Conservation (phyloP, 2,329 filamentous ascomycete species). For the Phyllosticta citrichinensis region DNA sequence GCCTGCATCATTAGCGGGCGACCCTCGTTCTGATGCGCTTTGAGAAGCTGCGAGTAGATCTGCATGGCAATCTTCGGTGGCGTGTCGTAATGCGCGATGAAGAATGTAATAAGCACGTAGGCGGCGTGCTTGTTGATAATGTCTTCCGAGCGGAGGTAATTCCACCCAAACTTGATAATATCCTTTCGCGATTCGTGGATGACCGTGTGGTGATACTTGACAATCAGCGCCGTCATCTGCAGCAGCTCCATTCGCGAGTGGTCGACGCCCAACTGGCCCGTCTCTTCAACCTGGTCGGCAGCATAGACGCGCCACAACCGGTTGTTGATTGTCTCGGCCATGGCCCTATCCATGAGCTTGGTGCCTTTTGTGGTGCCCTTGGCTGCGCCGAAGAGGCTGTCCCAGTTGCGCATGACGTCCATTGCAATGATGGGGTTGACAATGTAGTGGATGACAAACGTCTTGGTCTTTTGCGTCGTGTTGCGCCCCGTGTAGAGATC, state of each 20-base stretch:
- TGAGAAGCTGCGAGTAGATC: constrained; percentile 83
- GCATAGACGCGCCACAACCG: constrained; percentile 67
- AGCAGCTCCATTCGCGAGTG: constrained; percentile 93
- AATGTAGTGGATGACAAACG: constrained; percentile 82
- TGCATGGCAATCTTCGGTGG: constrained; percentile 92
- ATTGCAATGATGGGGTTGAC: constrained; percentile 95
- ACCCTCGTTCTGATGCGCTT: constrained; percentile 91
- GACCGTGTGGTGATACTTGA: constrained; percentile 86
- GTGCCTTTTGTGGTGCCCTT: constrained; percentile 49
- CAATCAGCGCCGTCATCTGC: constrained; percentile 85
- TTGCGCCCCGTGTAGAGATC: constrained; percentile 74
- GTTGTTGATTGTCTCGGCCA: constrained; percentile 83
- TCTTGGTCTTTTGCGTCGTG: constrained; percentile 80
- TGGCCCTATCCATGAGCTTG: constrained; percentile 70
- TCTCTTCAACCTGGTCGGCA: constrained; percentile 66
- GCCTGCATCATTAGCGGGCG: constrained; percentile 87
- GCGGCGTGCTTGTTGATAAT: constrained; percentile 98
- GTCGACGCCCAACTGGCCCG: constrained; percentile 75
- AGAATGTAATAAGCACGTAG: constrained; percentile 94
- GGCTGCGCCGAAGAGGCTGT: constrained; percentile 47
- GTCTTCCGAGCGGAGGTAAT: constrained; percentile 95
- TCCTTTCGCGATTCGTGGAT: constrained; percentile 91
- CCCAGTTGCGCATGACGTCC: constrained; percentile 83
- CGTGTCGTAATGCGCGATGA: constrained; percentile 94
- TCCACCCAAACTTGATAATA: constrained; percentile 99